Conservation (phyloP, 1,284 basidiomycete genomes). For the Megacollybia platyphylla region DNA sequence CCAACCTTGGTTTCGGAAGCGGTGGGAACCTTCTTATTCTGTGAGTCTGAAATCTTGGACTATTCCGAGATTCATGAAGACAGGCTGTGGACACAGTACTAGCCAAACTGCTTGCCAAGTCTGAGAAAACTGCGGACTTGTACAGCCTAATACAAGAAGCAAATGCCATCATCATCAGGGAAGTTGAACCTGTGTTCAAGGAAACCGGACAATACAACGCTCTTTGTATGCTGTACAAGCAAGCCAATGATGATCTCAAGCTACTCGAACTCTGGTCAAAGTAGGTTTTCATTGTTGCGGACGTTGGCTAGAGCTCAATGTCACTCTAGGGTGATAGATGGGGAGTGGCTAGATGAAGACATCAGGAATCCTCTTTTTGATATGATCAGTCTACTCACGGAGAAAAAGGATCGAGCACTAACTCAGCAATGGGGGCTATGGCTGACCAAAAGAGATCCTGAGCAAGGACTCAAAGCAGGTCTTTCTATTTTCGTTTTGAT, state of each 20-base stretch:
- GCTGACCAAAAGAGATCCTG: constrained; percentile 59
- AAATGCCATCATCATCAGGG: constrained; percentile 45
- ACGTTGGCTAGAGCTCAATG: constrained; percentile 3
- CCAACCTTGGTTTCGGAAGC: constrained; percentile 10
- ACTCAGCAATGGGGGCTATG: constrained; percentile 72
- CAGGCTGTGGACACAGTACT: constrained; percentile 78
- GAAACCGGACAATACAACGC: constrained; percentile 45
- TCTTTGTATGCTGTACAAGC: constrained; percentile 51
- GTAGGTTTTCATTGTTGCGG: constrained; percentile 14
- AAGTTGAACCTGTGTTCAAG: constrained; percentile 53
- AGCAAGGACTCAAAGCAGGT: constrained; percentile 60
- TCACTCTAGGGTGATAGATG: constrained; percentile 53
- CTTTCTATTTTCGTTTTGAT: neutral
- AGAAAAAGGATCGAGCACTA: constrained; percentile 45
- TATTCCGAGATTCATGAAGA: constrained; percentile 1
- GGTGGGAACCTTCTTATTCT: constrained; percentile 11
- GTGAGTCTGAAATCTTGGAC: constrained; percentile 10
- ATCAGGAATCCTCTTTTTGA: constrained; percentile 58
- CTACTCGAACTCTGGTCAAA: constrained; percentile 60
- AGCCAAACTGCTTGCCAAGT: constrained; percentile 57
- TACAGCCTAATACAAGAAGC: constrained; percentile 46
- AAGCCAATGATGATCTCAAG: constrained; percentile 42
- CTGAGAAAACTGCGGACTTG: constrained; percentile 52
- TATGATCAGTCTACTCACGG: constrained; percentile 53
- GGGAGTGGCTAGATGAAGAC: constrained; percentile 50